phyloP scores from a whole-genome alignment of 345 rosid genomes.

The Salix caprea region DNA sequence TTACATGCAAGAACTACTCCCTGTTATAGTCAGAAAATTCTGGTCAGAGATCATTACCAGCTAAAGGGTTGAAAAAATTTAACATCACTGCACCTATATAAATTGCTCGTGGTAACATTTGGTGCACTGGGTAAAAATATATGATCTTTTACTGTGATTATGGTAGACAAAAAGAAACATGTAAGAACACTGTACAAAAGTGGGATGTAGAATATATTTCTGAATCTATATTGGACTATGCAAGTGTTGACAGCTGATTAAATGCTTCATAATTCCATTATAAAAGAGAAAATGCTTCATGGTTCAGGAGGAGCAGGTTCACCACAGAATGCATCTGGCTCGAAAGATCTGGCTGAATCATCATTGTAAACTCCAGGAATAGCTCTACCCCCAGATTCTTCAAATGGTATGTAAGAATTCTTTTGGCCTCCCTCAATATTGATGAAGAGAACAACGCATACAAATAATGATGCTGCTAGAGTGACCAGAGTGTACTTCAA shows the following conservation, averaged over 20 bases:
- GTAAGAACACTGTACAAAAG: slow-evolving; percentile 1
- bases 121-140: not conserved
- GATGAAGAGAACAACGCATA: slow-evolving; percentile 44
- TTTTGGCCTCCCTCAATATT: slow-evolving; percentile 43
- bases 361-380: slow-evolving; percentile 74
- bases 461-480: slow-evolving; percentile 54
- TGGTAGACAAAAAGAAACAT: not conserved
- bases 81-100: not conserved
- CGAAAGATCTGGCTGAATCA: slow-evolving; percentile 73
- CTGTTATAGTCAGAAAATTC: no score
- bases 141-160: not conserved
- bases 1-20: no score
- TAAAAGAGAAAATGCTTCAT: not conserved
- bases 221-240: slow-evolving; percentile 11
- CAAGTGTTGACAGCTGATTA: slow-evolving; percentile 1
- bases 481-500: slow-evolving; percentile 69
- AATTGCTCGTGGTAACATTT: not conserved
- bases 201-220: not conserved
- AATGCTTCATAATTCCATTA: not conserved
- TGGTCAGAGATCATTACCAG: no score
- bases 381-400: slow-evolving; percentile 40
- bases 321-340: slow-evolving; percentile 85
- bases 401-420: slow-evolving; percentile 22
- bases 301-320: slow-evolving; percentile 41
- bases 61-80: no score